Evolutionary conservation across 169 alveolate genomes (phyloP).

Genomic region (Cryptosporidium ubiquitum): DNA sequence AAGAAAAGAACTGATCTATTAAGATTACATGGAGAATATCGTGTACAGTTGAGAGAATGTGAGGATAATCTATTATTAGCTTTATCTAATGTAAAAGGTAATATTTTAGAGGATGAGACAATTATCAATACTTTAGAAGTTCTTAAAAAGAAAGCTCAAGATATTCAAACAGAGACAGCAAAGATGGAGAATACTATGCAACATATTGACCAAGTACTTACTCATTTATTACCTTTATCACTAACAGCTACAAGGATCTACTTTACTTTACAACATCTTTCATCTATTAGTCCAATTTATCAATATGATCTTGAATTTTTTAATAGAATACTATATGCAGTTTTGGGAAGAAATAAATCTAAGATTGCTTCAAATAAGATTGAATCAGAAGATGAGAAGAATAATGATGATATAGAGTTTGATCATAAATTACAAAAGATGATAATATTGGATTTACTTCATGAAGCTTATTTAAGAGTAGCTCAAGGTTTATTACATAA

Average conservation of each 20-base stretch:
- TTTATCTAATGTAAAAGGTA: constrained; percentile 94
- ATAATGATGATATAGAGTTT: constrained; percentile 8
- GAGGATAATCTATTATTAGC: constrained; percentile 95
- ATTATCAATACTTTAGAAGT: constrained; percentile 90
- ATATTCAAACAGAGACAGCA: constrained; percentile 89
- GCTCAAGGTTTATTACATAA: constrained; percentile 67
- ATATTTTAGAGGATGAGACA: constrained; percentile 93
- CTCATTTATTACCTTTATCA: constrained; percentile 89
- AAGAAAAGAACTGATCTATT: constrained; percentile 92
- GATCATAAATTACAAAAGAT: not conserved
- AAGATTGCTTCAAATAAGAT: constrained; percentile 49
- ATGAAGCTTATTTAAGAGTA: constrained; percentile 42
- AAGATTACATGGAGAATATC: constrained; percentile 93
- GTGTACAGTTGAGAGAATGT: constrained; percentile 91
- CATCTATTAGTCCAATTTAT: constrained; percentile 91
- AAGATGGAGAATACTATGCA: constrained; percentile 93
- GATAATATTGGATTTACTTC: not conserved
- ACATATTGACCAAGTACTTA: constrained; percentile 89
- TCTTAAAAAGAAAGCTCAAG: constrained; percentile 94
- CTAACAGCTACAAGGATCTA: constrained; percentile 89
- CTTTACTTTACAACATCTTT: constrained; percentile 86
- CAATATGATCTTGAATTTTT: constrained; percentile 93
- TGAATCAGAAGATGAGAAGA: constrained; percentile 39
- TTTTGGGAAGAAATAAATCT: constrained; percentile 62
- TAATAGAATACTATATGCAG: constrained; percentile 88